phyloP scores from a whole-genome alignment of 2,329 filamentous ascomycete genomes.

The Aspergillus clavatus region DNA sequence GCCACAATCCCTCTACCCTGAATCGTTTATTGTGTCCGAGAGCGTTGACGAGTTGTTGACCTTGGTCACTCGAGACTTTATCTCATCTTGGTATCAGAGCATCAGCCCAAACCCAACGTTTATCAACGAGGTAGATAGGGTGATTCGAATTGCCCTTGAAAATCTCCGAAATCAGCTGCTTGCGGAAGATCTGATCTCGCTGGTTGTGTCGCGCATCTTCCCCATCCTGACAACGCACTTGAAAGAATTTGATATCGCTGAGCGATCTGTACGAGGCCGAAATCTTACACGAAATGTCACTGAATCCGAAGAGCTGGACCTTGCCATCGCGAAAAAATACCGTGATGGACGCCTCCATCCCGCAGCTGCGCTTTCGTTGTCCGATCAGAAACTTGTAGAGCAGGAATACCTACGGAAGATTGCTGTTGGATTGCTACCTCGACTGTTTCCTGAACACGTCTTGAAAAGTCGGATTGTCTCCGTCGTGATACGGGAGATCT shows the following conservation, averaged over 20 bases:
- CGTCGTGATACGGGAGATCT: conserved; percentile 78
- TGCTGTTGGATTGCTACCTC: conserved; percentile 66
- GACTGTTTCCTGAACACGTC: conserved; percentile 67
- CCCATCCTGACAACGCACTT: conserved; percentile 86
- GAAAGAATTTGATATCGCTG: conserved; percentile 84
- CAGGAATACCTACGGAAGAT: conserved; percentile 81
- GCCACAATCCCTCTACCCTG: conserved; percentile 65
- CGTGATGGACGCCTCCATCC: conserved; percentile 81
- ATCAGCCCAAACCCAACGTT: conserved; percentile 81
- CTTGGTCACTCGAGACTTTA: conserved; percentile 74
- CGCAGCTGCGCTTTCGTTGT: conserved; percentile 75
- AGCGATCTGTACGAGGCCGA: conserved; percentile 77
- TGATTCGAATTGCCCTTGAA: conserved; percentile 67
- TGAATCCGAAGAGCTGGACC: conserved; percentile 90
- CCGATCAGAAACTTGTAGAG: conserved; percentile 77
- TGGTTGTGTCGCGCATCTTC: conserved; percentile 74
- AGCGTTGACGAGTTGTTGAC: conserved; percentile 75
- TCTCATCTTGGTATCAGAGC: conserved; percentile 79
- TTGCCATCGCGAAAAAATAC: conserved; percentile 94
- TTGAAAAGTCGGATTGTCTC: conserved; percentile 75
- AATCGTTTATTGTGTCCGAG: conserved; percentile 71
- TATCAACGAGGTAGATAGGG: conserved; percentile 77
- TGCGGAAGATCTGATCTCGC: conserved; percentile 75
- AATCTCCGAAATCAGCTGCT: conserved; percentile 68
- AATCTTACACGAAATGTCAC: conserved; percentile 86